Base-by-base conservation (phyloP, 345 rosid genomes). In the Psidium guajava region DNA sequence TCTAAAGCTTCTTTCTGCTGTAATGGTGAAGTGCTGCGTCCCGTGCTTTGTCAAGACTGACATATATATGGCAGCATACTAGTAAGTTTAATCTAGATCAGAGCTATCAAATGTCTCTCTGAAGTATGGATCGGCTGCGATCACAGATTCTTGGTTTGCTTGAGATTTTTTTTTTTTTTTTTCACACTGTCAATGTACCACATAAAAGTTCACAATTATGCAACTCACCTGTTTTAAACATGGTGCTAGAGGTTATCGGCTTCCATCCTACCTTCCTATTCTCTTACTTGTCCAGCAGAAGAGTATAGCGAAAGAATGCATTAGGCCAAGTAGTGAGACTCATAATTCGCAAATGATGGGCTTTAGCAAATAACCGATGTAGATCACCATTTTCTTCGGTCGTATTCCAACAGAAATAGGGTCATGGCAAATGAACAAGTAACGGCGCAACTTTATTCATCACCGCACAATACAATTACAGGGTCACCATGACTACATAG, bases 21-120 rank as follows among this genome's bases (percentile, higher is more conserved):
- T 89, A 91, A 87, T 92, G 94, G 90, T 91, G 92, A 88, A 90
- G 49, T 59, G 88, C 77, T 14, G 81, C 85, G 42, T 87, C 69
- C 36, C 81, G 27, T 8, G 93, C 93, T 86, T 27, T 87, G 27
- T 89, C 83, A 21, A 84, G 57, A 85, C 93, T 89, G 92, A 47
- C 32, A 53, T 44, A 13, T 59, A 85, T 25, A 24, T 59, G 13
- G 36, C 16, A 12, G 69, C 69, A n/a, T n/a, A 59, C 27, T n/a
- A 59, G 20, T n/a, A n/a, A 59, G 69, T 59, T 59, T 59, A 36
- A 59, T 18, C 36, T n/a, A 3, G 16, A 59, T 59, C 27, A 27
- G 18, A 59, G 69, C 69, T 13, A 59, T 59, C 13, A 59, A n/a
- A 59, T 59, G 69, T 59, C 73, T 5, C 36, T 59, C 73, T n/a